A percentile compares a stretch with the other conserved stretches of the same genome.
phyloP scores from a whole-genome alignment of 1,284 basidiomycete species.

The Marasmius tenuissimus region DNA sequence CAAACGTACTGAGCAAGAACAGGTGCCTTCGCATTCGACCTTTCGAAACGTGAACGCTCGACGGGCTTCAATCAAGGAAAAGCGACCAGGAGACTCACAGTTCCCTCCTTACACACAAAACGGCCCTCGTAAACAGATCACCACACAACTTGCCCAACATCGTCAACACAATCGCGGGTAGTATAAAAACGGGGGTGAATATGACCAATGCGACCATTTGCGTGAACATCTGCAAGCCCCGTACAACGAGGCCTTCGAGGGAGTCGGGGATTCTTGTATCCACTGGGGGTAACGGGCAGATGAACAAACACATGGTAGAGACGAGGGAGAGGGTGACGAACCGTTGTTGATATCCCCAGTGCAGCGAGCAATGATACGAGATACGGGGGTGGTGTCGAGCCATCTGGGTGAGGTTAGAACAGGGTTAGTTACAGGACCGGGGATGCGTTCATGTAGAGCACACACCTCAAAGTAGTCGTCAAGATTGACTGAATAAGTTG shows the following conservation, averaged over 20 bases:
- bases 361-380: conserved; percentile 54
- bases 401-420: conserved; percentile 32
- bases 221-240: conserved; percentile 24
- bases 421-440: not conserved
- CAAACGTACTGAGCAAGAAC: conserved; percentile 43
- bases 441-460: not conserved
- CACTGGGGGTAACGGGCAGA: conserved; percentile 9
- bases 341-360: conserved; percentile 48
- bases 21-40: conserved; percentile 41
- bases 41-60: not conserved
- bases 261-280: conserved; percentile 35
- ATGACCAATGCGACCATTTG: conserved; percentile 39
- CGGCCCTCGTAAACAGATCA: conserved; percentile 42
- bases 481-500: conserved; percentile 45
- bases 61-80: not conserved
- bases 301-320: not conserved
- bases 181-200: conserved; percentile 27
- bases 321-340: not conserved
- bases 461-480: conserved; percentile 41
- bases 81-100: conserved; percentile 27
- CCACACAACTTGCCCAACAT: conserved; percentile 38
- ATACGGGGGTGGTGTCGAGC: conserved; percentile 56
- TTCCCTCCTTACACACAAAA: conserved; percentile 39
- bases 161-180: conserved; percentile 30
- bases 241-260: conserved; percentile 16